Conservation (phyloP, 129 eudicot species). For the Lonicera japonica region DNA sequence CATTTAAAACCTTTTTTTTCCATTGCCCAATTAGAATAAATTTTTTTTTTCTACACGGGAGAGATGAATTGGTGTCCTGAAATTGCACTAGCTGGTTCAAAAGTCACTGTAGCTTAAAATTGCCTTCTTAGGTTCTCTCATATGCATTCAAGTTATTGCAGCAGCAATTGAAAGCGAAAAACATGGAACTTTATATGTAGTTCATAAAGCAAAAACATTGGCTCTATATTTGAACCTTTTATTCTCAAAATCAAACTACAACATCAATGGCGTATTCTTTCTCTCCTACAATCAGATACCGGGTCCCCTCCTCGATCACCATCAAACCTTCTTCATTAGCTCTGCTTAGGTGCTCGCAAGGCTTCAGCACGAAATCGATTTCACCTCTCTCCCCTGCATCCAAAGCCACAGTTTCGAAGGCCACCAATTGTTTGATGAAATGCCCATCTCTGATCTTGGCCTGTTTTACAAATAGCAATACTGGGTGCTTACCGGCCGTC, state of each 20-base stretch:
- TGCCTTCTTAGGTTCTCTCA: no score
- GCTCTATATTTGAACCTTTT: background rate
- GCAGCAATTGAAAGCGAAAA: background rate
- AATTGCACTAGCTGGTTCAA: no score
- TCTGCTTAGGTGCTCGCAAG: constrained; percentile 45
- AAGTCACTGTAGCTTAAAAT: no score
- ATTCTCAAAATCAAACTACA: constrained; percentile 1
- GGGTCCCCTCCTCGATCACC: constrained; percentile 35
- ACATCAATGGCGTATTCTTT: constrained; percentile 27
- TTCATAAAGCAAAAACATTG: background rate
- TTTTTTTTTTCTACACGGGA: no score
- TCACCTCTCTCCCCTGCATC: constrained; percentile 24
- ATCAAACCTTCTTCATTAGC: constrained; percentile 42
- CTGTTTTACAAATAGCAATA: constrained; percentile 33
- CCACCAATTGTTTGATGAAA: constrained; percentile 37
- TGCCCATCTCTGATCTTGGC: constrained; percentile 14
- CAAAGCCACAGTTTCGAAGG: constrained; percentile 37
- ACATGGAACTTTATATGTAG: background rate
- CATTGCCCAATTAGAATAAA: no score
- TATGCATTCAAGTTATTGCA: background rate
- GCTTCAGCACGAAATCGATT: constrained; percentile 26
- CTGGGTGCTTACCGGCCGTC: constrained; percentile 44
- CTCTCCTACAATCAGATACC: constrained; percentile 30
- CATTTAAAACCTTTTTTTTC: no score
- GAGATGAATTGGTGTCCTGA: no score